Percentiles rank a stretch among this genome's conserved stretches.
Evolutionary conservation across 108 stramenopile genomes (phyloP).

Genomic region (Pseudonitzschia multiseries): DNA sequence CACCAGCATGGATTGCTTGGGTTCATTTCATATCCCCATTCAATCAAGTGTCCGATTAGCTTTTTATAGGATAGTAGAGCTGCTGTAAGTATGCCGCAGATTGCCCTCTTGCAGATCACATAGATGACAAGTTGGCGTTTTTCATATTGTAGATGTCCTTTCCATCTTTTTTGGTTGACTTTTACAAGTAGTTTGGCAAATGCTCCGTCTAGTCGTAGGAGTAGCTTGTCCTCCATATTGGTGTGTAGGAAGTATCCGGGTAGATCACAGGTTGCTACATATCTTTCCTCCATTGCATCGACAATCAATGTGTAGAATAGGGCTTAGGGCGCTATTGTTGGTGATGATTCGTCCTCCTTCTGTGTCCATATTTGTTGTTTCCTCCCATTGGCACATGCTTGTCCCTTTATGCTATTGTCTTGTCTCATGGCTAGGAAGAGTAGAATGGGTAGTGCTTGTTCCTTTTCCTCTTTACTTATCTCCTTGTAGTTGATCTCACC

Average conservation of each 20-base stretch:
- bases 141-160: neutral
- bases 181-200: neutral
- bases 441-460: constrained; percentile 30
- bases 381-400: constrained; percentile 24
- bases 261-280: constrained; percentile 49
- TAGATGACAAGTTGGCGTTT: neutral
- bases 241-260: constrained; percentile 55
- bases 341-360: neutral
- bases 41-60: constrained; percentile 10
- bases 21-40: constrained; percentile 30
- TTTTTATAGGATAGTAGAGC: constrained; percentile 33
- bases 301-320: neutral
- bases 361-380: neutral
- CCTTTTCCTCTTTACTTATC: constrained; percentile 29
- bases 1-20: constrained; percentile 35
- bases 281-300: constrained; percentile 28
- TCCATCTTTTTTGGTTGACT: neutral
- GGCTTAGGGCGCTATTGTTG: neutral
- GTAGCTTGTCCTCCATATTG: neutral
- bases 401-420: constrained; percentile 29
- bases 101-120: constrained; percentile 9
- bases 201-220: neutral
- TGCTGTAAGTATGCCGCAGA: constrained; percentile 33
- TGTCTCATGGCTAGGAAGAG: constrained; percentile 42
- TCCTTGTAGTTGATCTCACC: constrained; percentile 17